Base-by-base conservation (phyloP, 2,329 filamentous ascomycete genomes). In the Fusarium lyarnte region DNA sequence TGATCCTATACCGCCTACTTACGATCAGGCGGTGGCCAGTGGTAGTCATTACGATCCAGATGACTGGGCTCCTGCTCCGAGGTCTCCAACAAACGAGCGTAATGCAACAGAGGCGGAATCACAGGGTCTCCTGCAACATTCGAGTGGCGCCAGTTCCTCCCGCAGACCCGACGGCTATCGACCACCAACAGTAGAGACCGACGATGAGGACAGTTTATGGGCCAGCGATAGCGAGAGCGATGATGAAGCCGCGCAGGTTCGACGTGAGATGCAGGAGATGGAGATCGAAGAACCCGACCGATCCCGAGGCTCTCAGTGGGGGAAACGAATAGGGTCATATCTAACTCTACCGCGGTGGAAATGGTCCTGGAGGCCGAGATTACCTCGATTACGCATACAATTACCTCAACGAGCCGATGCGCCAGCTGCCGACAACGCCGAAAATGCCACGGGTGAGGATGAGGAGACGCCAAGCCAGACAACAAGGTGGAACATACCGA, bases 181-280 rank as follows among this genome's bases (percentile, higher is more conserved):
- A 36, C 88, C 92, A 41, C 94, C 95, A 3, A 95, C 93, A 3
- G 94, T 95, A 70, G 93, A 96, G 81, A 87, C 84, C 3, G 94
- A 94, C 64, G 92, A 91, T 68, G 92, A 95, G 70, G 87, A 86
- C 66, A 86, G 86, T 73, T 78, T 85, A 31, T 84, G 89, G 82
- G 81, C 87, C 84, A 84, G 81, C 82, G 84, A 85, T 33, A 83
- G 81, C 27, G 84, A 84, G 16, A 84, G 82, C 58, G 84, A 84
- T 53, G 80, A 81, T 36, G 87, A 93, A 73, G 89, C 89, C 41
- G 89, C 89, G 36, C 89, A 91, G 70, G 87, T 96, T 76, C 90
- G 93, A 70, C 88, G 92, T 74, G 93, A 96, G 82, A 92, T 98
- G 84, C 90, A 97, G 79, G 93, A 98, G 87, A 91, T 97, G 87